These are phyloP conservation scores for Neofusicoccum sp. DNA, from an alignment of 2,329 filamentous ascomycete genomes.

Conservation along the genomic window DNA sequence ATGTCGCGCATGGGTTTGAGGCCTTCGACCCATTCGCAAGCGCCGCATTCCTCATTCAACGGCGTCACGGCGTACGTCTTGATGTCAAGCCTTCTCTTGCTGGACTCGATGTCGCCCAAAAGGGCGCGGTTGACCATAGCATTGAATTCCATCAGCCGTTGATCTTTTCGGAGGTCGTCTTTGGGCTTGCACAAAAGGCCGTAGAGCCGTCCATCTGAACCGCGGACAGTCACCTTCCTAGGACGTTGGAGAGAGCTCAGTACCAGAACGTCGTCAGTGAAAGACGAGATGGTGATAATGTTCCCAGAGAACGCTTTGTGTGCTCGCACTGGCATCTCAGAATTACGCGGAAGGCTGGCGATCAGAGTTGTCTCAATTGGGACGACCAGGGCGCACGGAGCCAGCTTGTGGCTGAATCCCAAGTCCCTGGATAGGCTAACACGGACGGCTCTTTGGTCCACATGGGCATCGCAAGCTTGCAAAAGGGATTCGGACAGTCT, in stretches of 20 bases:
- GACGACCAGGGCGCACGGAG: constrained; percentile 82
- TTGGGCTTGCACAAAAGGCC: constrained; percentile 95
- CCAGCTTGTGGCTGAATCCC: constrained; percentile 77
- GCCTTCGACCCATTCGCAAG: constrained; percentile 98
- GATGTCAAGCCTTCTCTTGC: constrained; percentile 87
- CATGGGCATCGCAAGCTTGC: constrained; percentile 72
- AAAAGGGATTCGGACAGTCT: constrained; percentile 80
- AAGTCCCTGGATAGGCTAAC: constrained; percentile 78
- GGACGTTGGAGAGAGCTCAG: constrained; percentile 90
- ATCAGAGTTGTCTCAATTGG: constrained; percentile 83
- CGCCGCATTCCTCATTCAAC: constrained; percentile 93
- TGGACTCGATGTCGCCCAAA: constrained; percentile 87
- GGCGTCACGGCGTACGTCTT: constrained; percentile 97
- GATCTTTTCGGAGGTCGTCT: constrained; percentile 94
- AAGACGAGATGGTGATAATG: constrained; percentile 75
- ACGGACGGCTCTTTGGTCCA: constrained; percentile 67
- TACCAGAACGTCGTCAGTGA: constrained; percentile 85
- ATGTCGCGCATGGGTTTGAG: constrained; percentile 93
- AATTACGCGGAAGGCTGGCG: constrained; percentile 51
- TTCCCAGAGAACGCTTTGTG: constrained; percentile 78
- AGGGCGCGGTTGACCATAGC: constrained; percentile 94
- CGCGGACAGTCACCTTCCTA: constrained; percentile 80
- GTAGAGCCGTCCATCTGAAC: constrained; percentile 85
- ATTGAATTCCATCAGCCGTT: constrained; percentile 99
- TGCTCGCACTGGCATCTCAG: constrained; percentile 46